These are phyloP conservation scores for Plantago elongata DNA, from an alignment of 257 asterid genomes.

Conservation along the genomic window DNA sequence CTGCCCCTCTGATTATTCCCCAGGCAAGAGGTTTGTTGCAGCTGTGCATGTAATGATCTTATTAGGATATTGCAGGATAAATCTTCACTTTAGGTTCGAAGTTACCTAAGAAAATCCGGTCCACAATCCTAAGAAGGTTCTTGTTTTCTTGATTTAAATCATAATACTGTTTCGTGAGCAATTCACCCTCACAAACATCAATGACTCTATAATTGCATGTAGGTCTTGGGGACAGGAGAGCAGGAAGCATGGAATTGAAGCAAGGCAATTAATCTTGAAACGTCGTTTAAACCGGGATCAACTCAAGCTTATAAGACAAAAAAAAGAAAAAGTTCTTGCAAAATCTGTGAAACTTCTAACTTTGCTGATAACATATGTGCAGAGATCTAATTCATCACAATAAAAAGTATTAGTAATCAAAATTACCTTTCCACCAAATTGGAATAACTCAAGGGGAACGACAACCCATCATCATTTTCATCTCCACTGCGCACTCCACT, in stretches of 20 bases:
- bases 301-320: neutral
- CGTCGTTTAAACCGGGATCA: neutral
- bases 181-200: neutral
- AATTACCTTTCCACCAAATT: slow-evolving; percentile 78
- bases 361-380: neutral
- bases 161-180: too few species aligned
- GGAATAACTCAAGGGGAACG: slow-evolving; percentile 77
- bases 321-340: neutral
- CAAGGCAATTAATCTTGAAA: neutral
- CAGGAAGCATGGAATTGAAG: neutral
- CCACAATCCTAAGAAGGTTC: too few species aligned
- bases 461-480: slow-evolving; percentile 84
- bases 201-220: neutral
- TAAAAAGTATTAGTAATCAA: slow-evolving; percentile 10
- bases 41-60: too few species aligned
- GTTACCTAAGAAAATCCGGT: too few species aligned
- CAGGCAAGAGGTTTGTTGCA: too few species aligned
- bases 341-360: neutral
- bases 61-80: too few species aligned
- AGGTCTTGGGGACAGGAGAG: neutral
- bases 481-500: slow-evolving; percentile 66
- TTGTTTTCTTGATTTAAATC: too few species aligned
- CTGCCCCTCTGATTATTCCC: too few species aligned
- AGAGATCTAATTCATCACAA: slow-evolving; percentile 10
- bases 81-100: too few species aligned